Evolutionary conservation across 768 basidiomycete species (phyloP), one percentile per base, ranked within the genome.

Genomic region (Russula vinacea): DNA sequence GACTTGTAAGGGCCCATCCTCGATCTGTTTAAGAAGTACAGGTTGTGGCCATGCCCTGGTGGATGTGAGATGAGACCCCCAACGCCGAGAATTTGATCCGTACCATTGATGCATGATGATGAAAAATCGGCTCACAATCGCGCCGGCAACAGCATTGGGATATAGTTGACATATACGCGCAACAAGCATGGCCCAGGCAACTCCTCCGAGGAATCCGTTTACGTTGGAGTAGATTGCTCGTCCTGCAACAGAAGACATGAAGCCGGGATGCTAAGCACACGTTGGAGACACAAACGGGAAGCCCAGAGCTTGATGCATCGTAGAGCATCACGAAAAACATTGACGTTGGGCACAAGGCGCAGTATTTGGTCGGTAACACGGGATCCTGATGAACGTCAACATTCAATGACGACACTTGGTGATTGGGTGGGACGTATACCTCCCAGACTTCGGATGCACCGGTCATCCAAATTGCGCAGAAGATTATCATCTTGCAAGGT

Each of bases 301-400:
- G 97, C 97, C 97, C 97, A 99, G 33, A 98, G 79, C 75, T 98
- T 96, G 74, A 99, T 98, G 73, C 94, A 94, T 68, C 97, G 84
- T 66, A 99, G 76, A 13, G 97, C 88, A 70, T 95, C 94, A 67
- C 97, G 88, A 78, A 98, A 99, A 22, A 96, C 93, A 64, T 87
- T 82, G 22, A 95, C 92, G 71, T 98, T 89, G 13, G 97, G 96
- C 2, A 99, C 96, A 26, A 99, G 80, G 55, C 94, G 88, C 69
- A 99, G 76, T 66, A 98, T 97, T 75, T 95, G 91, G 71, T 98
- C 95, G 40, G 93, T 96, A 32, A 98, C 95, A 51, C 97, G 84
- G 45, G 95, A 96, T 64, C 95, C 95, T 96, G 68, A 9, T 37
- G 42, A 57, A 24, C 51, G 58, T 62, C 53, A 58, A 55, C 14